Evolutionary conservation across 345 rosid species (phyloP).

Genomic region (Eucalyptus rudis): DNA sequence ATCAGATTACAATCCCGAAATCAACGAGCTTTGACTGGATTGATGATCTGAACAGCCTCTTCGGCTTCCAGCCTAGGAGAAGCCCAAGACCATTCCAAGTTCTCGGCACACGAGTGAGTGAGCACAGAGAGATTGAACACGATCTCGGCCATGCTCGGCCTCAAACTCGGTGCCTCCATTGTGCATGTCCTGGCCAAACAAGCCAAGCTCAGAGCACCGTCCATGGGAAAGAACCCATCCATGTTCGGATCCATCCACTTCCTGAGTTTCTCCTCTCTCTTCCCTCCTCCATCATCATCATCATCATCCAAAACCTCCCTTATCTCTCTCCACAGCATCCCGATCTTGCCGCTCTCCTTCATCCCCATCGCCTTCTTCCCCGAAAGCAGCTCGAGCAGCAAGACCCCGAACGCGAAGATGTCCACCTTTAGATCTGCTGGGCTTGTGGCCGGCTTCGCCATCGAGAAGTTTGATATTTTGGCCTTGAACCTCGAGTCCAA

Average conservation of each 20-base stretch:
- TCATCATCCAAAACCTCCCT: conserved; percentile 9
- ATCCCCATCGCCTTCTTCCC: conserved; percentile 39
- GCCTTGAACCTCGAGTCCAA: conserved; percentile 42
- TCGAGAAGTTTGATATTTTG: conserved; percentile 41
- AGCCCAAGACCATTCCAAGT: conserved; percentile 21
- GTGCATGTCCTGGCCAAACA: conserved; percentile 39
- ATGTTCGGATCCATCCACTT: conserved; percentile 46
- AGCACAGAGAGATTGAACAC: conserved; percentile 47
- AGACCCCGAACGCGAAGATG: conserved; percentile 48
- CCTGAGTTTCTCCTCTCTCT: conserved; percentile 19
- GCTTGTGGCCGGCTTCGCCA: conserved; percentile 23
- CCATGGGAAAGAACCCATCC: conserved; percentile 32
- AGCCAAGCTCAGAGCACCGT: conserved; percentile 36
- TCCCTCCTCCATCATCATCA: conserved; percentile 1
- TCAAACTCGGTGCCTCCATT: conserved; percentile 18
- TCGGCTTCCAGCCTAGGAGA: conserved; percentile 21
- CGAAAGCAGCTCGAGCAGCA: conserved; percentile 41
- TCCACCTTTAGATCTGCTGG: conserved; percentile 28
- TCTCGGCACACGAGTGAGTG: conserved; percentile 15
- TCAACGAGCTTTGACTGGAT: conserved; percentile 37
- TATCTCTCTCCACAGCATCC: conserved; percentile 28
- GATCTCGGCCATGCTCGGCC: conserved; percentile 59
- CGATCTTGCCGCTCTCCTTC: conserved; percentile 30
- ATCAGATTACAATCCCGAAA: not conserved
- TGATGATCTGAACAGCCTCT: conserved; percentile 12